phyloP scores from a whole-genome alignment of 192 early-diverging fungal genomes.

The Coemansia sp. region DNA sequence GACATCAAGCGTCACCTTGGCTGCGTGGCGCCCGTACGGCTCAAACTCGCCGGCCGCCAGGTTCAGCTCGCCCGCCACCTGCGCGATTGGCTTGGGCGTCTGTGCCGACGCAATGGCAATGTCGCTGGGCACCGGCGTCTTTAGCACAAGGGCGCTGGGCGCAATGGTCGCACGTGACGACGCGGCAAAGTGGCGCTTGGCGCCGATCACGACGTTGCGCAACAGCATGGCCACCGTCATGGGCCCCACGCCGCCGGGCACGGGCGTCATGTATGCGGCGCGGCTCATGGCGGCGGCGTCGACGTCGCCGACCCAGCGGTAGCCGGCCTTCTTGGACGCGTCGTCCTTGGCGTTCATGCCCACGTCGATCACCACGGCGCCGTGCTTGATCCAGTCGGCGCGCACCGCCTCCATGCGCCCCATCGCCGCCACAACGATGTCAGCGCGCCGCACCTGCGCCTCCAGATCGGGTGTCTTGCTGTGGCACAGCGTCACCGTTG shows the following conservation, averaged over 20 bases:
- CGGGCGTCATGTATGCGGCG: constrained; percentile 88
- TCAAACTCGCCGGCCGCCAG: constrained; percentile 77
- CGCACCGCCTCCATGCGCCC: constrained; percentile 79
- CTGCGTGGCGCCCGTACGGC: constrained; percentile 84
- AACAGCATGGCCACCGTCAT: constrained; percentile 99
- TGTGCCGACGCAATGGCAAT: constrained; percentile 93
- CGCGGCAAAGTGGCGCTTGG: constrained; percentile 67
- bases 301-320: constrained; percentile 93
- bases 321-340: constrained; percentile 83
- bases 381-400: constrained; percentile 94
- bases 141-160: constrained; percentile 64
- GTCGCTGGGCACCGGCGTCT: constrained; percentile 87
- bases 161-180: constrained; percentile 55
- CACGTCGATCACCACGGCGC: constrained; percentile 94
- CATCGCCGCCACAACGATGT: constrained; percentile 90
- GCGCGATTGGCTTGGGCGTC: constrained; percentile 78
- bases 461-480: constrained; percentile 75
- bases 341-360: constrained; percentile 93
- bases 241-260: constrained; percentile 98
- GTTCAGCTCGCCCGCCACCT: constrained; percentile 83
- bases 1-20: constrained; percentile 84
- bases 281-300: constrained; percentile 68
- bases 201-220: constrained; percentile 81
- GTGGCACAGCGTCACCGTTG: constrained; percentile 96
- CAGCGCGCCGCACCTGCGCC: constrained; percentile 76